Percentiles rank a stretch among this genome's conserved stretches.
phyloP scores from a whole-genome alignment of 2,329 filamentous ascomycete species.

The Aspergillus japonicus region DNA sequence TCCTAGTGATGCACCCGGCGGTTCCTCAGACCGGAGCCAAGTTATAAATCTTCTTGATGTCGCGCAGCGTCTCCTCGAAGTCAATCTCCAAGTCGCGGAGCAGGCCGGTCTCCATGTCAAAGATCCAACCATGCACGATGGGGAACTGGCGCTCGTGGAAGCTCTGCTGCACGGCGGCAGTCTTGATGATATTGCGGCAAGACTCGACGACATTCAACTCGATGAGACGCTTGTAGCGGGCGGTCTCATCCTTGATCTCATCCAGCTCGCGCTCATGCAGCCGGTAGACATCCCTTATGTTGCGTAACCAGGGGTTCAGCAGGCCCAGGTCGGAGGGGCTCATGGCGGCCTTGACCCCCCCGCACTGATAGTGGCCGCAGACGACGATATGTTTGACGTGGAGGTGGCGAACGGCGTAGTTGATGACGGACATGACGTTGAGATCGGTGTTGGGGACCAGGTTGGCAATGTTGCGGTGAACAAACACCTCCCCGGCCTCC shows the following conservation, averaged over 20 bases:
- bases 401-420: constrained; percentile 72
- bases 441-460: constrained; percentile 73
- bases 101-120: constrained; percentile 61
- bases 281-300: background rate
- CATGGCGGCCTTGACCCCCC: constrained; percentile 57
- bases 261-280: constrained; percentile 55
- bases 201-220: constrained; percentile 75
- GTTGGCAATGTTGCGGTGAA: constrained; percentile 89
- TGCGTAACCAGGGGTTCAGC: constrained; percentile 60
- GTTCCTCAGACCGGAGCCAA: background rate
- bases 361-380: constrained; percentile 62
- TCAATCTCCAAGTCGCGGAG: constrained; percentile 53
- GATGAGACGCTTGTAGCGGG: constrained; percentile 48
- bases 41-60: background rate
- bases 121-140: constrained; percentile 77
- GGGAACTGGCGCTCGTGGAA: constrained; percentile 67
- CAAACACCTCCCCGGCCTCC: constrained; percentile 80
- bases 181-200: constrained; percentile 66
- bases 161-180: constrained; percentile 67
- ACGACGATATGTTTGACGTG: constrained; percentile 64
- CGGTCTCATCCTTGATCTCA: constrained; percentile 46
- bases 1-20: background rate
- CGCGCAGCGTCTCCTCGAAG: background rate
- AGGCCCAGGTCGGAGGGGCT: constrained; percentile 58
- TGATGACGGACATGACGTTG: constrained; percentile 71